Base-by-base conservation (phyloP, 2,329 filamentous ascomycete species). In the Cladosporium oxysporum region DNA sequence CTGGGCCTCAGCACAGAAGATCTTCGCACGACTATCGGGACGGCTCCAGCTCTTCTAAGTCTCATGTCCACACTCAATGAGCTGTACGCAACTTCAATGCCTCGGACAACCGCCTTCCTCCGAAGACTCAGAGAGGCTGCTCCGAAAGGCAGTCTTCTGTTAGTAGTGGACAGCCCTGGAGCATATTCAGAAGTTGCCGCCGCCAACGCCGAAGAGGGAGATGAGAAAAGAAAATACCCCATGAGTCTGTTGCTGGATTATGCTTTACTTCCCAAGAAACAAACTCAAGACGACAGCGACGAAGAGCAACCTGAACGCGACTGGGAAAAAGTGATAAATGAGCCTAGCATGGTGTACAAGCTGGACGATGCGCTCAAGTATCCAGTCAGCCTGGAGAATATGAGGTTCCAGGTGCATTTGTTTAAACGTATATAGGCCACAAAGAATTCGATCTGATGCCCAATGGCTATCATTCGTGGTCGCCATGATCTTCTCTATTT, bases 21-120 rank as follows among this genome's bases (percentile, higher is more conserved):
- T 0, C 44, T 79, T 57, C 33, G 61, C 35, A n/a, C 50, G 26
- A 11, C 7, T 71, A 79, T 6, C 37, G 71, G 16, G 68, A 69
- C 8, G 18, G n/a, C 49, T 33, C 58, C 55, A 26, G 29, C 52
- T 74, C 70, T 97, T 0, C 82, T 96, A 16, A 97, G 93, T 0
- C 80, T 98, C 14, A 87, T 98, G 79, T 99, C 98, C 82, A 97
- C 94, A 0, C 85, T 98, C 57, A 98, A 98, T 77, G 95, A 99
- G 79, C 87, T 99, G 0, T 98, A 97, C 81, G 90, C 91, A 0
- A 83, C 87, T 0, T 92, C 89, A 1, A 87, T 93, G 28, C 83
- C 88, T 2, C 87, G 88, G 71, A 92, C 94, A 0, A 96, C 94
- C 0, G 82, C 83, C 3, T 89, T 98, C 69, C 83, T 99, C 0